Base-by-base conservation (phyloP, 1,284 basidiomycete species). In the Cystobasidium pallidum region DNA sequence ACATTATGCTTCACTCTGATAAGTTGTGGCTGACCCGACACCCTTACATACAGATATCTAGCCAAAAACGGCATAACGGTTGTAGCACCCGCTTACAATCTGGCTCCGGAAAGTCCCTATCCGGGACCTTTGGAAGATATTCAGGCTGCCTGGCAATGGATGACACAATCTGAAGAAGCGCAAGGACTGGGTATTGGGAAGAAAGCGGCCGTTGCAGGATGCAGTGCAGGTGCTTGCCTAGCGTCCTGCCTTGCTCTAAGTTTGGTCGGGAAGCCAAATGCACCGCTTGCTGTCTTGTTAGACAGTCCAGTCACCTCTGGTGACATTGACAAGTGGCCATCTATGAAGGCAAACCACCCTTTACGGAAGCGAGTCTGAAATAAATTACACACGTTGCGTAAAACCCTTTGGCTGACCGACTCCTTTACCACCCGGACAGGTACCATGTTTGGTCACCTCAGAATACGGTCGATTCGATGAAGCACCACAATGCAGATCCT, bases 361-460 rank as follows among this genome's bases (percentile, higher is more conserved):
- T 26, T 51, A 15, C 49, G 49, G 15, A 24, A 51, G 49, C 26
- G 6, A 51, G 49, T 24, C 24, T 24, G 2, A n/a, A n/a, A 26
- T 10, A 6, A 24, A 3, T 24, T 26, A 10, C n/a, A 10, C 49
- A 51, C 8, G 4, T 13, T 47, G 8, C 8, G 24, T 26, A 28
- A 3, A 45, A 45, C n/a, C 8, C 19, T n/a, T 8, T 45, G 19
- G 6, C 15, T 45, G 43, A 45, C 43, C 43, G 15, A 45, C 19
- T 17, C 7, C n/a, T 4, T 45, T n/a, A 45, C 15, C n/a, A 15
- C n/a, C 19, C 3, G 19, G 3, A 45, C 11, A 51, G 49, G 49
- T 51, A 51, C 15, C 49, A 51, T 51, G 24, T 51, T 24, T 51
- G 49, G 49, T 24, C 49, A 28, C 49, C 49, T 51, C 49, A 51